phyloP scores from a whole-genome alignment of 1,284 basidiomycete species.

The Meira miltonrushii region DNA sequence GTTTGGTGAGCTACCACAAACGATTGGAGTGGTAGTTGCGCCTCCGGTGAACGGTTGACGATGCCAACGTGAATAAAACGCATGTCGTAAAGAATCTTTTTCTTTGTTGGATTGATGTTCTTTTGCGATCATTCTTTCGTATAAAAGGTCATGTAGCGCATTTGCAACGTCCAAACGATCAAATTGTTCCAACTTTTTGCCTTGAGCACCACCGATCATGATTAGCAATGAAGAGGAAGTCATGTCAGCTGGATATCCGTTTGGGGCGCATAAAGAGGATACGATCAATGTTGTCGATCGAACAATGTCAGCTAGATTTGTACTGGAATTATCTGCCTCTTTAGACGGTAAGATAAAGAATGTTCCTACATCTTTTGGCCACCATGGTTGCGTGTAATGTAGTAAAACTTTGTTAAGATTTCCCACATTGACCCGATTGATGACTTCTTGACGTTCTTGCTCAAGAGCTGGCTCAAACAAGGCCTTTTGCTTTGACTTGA shows the following conservation, averaged over 20 bases:
- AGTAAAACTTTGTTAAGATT: conserved; percentile 53
- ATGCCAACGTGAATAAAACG: conserved; percentile 53
- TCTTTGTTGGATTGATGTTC: not conserved
- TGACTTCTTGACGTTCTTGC: conserved; percentile 43
- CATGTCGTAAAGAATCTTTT: conserved; percentile 20
- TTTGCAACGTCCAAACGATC: conserved; percentile 37
- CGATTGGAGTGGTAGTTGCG: conserved; percentile 57
- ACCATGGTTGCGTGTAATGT: conserved; percentile 56
- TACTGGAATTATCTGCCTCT: not conserved
- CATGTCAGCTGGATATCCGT: conserved; percentile 40
- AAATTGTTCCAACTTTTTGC: conserved; percentile 41
- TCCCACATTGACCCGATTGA: conserved; percentile 41
- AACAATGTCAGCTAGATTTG: conserved; percentile 29
- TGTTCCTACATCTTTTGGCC: conserved; percentile 52
- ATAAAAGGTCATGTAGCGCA: conserved; percentile 46
- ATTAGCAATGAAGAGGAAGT: conserved; percentile 52
- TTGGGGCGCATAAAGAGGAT: conserved; percentile 50
- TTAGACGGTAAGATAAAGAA: conserved; percentile 53
- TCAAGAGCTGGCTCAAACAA: conserved; percentile 51
- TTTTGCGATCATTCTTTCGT: conserved; percentile 13
- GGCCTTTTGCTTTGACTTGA: conserved; percentile 35
- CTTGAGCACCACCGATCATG: conserved; percentile 52
- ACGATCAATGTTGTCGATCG: conserved; percentile 52
- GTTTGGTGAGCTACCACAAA: conserved; percentile 26
- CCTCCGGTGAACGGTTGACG: conserved; percentile 56